Evolutionary conservation across 2,329 filamentous ascomycete genomes (phyloP), one percentile per base, ranked within the genome.

Genomic region (Scopulariopsis brevicaulis): DNA sequence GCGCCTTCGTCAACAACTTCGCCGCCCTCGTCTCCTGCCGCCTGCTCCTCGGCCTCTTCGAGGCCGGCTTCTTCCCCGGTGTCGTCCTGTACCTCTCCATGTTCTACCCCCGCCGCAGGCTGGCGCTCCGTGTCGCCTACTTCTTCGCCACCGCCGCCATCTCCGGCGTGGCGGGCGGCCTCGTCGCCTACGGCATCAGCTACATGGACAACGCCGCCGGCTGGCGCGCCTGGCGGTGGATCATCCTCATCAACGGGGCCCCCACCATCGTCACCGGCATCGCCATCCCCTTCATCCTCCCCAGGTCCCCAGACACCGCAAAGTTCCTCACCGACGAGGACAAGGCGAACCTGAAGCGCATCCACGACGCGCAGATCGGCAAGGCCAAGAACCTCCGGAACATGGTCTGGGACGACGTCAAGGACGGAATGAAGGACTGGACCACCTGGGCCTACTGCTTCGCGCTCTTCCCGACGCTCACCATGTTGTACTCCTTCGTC

Each of bases 401-500:
- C 35, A 60, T 69, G 15, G 62, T 63, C 58, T 80, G 79, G 75
- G 68, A 71, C 2, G 82, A 86, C 64, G 80, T 83, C 18, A 73
- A 71, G 59, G 76, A 76, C 35, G 81, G 77, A 0, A 71, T 81
- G 28, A 74, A 74, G 58, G 85, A 89, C 66, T 86, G 83, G 83
- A 84, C 82, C 58, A 77, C 85, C 18, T 86, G 80, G 72, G 73
- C 75, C 0, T 85, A 85, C 62, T 80, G 74, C 60, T 70, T 81
- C 40, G 81, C 74, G 1, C 78, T 84, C 60, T 87, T 87, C 62
- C 80, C 82, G 6, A 73, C 75, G 22, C 82, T 86, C 62, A 83
- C 80, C 2, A 84, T 87, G 75, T 74, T 88, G 0, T 88, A 88
- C 66, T 83, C 83, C 1, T 87, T 82, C 67, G 80, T 77, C 57